These are phyloP conservation scores for Sugiyamaella qingdaonensis DNA, from an alignment of 805 yeast genomes.

Conservation along the genomic window DNA sequence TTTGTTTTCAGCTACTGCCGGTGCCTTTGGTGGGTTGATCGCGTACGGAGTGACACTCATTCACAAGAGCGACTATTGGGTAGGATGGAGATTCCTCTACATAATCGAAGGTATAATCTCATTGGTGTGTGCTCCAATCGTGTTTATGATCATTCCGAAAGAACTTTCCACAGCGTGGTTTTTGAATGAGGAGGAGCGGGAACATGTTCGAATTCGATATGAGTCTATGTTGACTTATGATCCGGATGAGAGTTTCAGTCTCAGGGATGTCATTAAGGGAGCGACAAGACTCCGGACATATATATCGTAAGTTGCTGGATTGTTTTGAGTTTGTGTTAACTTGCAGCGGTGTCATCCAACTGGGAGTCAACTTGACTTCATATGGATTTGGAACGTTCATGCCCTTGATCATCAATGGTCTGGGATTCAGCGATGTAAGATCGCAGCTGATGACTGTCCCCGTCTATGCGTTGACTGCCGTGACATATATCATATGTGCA, in stretches of 20 bases:
- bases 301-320: neutral
- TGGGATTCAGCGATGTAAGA: conserved; percentile 41
- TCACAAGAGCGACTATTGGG: neutral
- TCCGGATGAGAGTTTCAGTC: conserved; percentile 45
- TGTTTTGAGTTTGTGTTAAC: neutral
- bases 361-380: neutral
- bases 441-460: conserved; percentile 47
- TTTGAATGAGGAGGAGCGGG: conserved; percentile 26
- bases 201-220: conserved; percentile 19
- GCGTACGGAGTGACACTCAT: conserved; percentile 38
- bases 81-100: conserved; percentile 51
- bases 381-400: conserved; percentile 28
- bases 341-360: neutral
- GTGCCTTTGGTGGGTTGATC: conserved; percentile 52
- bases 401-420: conserved; percentile 42
- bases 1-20: conserved; percentile 38
- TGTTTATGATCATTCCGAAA: conserved; percentile 47
- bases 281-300: conserved; percentile 30
- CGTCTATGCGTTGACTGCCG: conserved; percentile 43
- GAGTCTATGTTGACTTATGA: conserved; percentile 33
- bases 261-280: conserved; percentile 41
- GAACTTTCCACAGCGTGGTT: conserved; percentile 38
- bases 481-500: conserved; percentile 19
- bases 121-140: conserved; percentile 36
- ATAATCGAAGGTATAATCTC: conserved; percentile 47